Evolutionary conservation across 805 yeast species (phyloP), one percentile per base, ranked within the genome.

Genomic region (Metschnikowia kofuensis): DNA sequence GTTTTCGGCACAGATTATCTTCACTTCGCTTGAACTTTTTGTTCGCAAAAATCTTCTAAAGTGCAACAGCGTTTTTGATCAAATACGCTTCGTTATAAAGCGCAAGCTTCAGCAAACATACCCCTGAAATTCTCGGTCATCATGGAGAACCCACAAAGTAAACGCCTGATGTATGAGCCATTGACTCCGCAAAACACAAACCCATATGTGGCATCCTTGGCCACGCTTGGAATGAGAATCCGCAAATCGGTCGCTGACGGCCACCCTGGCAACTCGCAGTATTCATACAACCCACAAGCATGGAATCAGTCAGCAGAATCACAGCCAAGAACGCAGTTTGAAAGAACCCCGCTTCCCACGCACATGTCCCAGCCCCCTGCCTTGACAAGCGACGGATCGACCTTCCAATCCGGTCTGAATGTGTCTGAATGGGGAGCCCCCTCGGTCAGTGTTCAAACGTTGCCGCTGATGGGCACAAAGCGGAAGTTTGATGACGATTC

Each of bases 181-280:
- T 59, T 62, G 40, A 60, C 58, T 52, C 61, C 65, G 31, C 55
- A 51, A 43, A 57, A 49, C 7, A 58, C 40, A 36, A 63, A 61
- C 59, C 68, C 67, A n/a, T 64, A 61, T 37, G 60, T 64, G 12
- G 72, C 64, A 39, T 64, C 70, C 27, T 70, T 85, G 26, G 75
- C 82, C 37, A 76, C 83, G 0, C 60, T 85, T 6, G 90, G 89
- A 0, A 85, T 84, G 89, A 74, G 89, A 53, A 80, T 86, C 50
- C 76, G 92, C 59, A 83, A 84, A 56, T 74, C 85, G 2, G 80
- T 85, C 3, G 72, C 79, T 32, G 82, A 83, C 39, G 90, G 90
- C 1, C 83, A 84, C 61, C 53, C 57, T 13, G 56, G 47, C 11
- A 54, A 55, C n/a, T 44, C 54, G 5, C 39, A 48, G 16, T 40